phyloP scores from a whole-genome alignment of 768 basidiomycete species.

The Podaxis mareebaensis region DNA sequence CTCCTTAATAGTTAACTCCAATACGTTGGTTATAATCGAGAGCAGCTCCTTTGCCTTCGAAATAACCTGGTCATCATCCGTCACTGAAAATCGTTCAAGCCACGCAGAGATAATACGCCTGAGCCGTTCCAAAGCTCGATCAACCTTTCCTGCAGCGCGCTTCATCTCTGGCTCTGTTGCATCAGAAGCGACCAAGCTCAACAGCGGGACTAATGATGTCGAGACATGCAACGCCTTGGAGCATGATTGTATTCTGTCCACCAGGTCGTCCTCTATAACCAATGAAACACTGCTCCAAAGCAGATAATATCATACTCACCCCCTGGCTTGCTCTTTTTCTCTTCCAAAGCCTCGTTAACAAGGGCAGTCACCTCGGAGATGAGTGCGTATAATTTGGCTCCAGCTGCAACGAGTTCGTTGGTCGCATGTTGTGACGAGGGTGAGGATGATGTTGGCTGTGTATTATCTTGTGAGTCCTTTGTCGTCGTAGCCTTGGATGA shows the following conservation, averaged over 20 bases:
- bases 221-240: neutral
- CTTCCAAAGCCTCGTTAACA: neutral
- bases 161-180: slow-evolving; percentile 33
- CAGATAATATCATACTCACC: neutral
- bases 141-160: slow-evolving; percentile 51
- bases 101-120: slow-evolving; percentile 50
- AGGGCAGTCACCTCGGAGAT: slow-evolving; percentile 1
- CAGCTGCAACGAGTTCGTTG: neutral
- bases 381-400: slow-evolving; percentile 8
- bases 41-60: slow-evolving; percentile 10
- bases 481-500: slow-evolving; percentile 1
- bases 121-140: slow-evolving; percentile 60
- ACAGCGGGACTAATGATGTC: neutral
- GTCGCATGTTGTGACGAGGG: slow-evolving; percentile 4
- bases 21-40: slow-evolving; percentile 9
- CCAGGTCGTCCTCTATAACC: neutral
- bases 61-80: neutral
- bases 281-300: neutral
- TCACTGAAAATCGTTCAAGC: slow-evolving; percentile 36
- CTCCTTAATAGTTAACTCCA: slow-evolving; percentile 1
- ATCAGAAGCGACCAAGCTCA: neutral
- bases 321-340: neutral
- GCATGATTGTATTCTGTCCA: slow-evolving; percentile 1
- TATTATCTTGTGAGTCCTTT: neutral
- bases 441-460: neutral